Conservation (phyloP, 2,329 filamentous ascomycete species). For the Beauveria varroae region DNA sequence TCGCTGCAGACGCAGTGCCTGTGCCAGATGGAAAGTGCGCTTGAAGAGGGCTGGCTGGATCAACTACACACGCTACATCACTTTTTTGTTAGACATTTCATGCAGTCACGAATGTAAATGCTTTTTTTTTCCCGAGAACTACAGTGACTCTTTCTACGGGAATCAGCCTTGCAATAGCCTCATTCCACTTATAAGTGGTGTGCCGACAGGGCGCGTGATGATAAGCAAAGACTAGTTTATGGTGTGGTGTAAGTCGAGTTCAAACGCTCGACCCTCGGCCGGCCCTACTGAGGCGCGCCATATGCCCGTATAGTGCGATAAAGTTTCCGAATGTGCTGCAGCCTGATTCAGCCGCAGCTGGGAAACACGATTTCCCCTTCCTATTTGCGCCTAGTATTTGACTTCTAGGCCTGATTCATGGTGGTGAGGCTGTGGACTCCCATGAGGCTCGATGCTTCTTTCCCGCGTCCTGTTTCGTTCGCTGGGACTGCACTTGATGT, state of each 20-base stretch:
- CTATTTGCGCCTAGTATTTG: background rate
- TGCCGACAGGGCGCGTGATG: background rate
- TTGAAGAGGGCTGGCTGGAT: too few species aligned
- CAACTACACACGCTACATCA: too few species aligned
- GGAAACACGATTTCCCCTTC: background rate
- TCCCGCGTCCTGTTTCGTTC: too few species aligned
- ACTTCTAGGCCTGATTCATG: too few species aligned
- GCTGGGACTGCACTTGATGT: too few species aligned
- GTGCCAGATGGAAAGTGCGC: too few species aligned
- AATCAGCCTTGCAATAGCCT: background rate
- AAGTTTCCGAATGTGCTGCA: background rate
- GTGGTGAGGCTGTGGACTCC: background rate
- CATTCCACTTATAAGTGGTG: background rate
- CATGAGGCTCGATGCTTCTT: too few species aligned
- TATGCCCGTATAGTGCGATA: background rate
- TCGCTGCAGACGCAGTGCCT: too few species aligned
- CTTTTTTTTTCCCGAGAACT: background rate
- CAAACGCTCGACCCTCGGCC: background rate
- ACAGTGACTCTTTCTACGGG: background rate
- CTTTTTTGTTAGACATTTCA: too few species aligned
- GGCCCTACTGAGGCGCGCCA: background rate
- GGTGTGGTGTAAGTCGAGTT: background rate
- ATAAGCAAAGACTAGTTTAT: background rate
- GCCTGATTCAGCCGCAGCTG: background rate
- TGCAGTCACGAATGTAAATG: too few species aligned